Conservation (phyloP, 140 eudicot genomes). For the Cichorium intybus region DNA sequence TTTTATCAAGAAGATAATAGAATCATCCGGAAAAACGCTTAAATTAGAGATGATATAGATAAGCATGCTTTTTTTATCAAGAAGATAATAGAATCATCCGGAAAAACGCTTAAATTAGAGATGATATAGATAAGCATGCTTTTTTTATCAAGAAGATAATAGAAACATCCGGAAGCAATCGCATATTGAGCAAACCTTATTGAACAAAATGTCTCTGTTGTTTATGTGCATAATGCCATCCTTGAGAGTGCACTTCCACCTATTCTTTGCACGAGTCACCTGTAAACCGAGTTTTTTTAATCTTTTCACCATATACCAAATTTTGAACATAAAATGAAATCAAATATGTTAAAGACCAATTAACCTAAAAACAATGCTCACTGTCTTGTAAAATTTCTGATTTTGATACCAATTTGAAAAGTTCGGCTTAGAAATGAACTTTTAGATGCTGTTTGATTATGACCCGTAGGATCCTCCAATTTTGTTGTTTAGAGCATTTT, state of each 20-base stretch:
- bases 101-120: too few species aligned
- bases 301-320: neutral
- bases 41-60: too few species aligned
- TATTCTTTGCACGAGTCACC: constrained; percentile 85
- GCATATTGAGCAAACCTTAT: constrained; percentile 39
- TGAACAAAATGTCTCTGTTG: constrained; percentile 64
- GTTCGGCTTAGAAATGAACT: too few species aligned
- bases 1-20: too few species aligned
- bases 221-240: constrained; percentile 76
- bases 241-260: constrained; percentile 78
- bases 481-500: too few species aligned
- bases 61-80: too few species aligned
- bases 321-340: neutral
- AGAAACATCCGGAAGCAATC: neutral
- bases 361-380: neutral
- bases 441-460: too few species aligned
- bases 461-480: too few species aligned
- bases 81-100: too few species aligned
- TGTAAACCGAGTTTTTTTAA: neutral
- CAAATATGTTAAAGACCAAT: neutral
- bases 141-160: neutral
- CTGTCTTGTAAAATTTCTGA: neutral
- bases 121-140: too few species aligned
- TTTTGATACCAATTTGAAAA: too few species aligned
- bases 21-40: too few species aligned